Evolutionary conservation across 2,329 filamentous ascomycete genomes (phyloP), one percentile per base, ranked within the genome.

Genomic region (Penicillium sclerotiorum): DNA sequence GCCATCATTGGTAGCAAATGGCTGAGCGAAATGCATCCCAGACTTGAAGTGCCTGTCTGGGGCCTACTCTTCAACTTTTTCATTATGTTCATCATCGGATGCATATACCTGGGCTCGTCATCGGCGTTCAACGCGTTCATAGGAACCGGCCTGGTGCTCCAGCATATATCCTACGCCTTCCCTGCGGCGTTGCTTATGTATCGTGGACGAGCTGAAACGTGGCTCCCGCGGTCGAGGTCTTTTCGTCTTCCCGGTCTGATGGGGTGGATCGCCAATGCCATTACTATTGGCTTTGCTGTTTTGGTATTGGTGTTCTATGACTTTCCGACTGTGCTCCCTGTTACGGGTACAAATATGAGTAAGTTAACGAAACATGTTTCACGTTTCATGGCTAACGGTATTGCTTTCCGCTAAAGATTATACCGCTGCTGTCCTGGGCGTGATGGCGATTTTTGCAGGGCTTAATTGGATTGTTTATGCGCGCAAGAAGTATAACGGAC

Each of bases 21-120:
- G 25, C 37, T 47, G 2, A 28, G 40, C n/a, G 12, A 39, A 47
- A 48, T 45, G 8, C 27, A 52, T 27, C 28, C 35, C 9, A 25
- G 32, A 3, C 45, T 44, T 9, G 23, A 58, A 13, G 57, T 62
- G 5, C 63, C 62, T n/a, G 52, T 62, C 0, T 60, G 58, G 53
- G 49, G 60, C 9, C 45, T 64, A 9, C 33, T 61, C 7, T 45
- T 53, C 27, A 62, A 60, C 30, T 50, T 40, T 21, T 15, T 25
- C 1, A 13, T 57, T 23, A 44, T 58, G 11, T 45, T 51, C 17
- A 46, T 56, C 20, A 52, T 50, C 17, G 56, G 58, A 17, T 57
- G 49, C 13, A 33, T 57, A 12, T 52, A 50, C 20, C 32, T 53
- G 13, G 51, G 32, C 17, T 53, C 50, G 2, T 49, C 50, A 22